Percentiles rank a stretch among this genome's conserved stretches.
Evolutionary conservation across 139 green algal species (phyloP).

Genomic region (Spirogloea muscicola): DNA sequence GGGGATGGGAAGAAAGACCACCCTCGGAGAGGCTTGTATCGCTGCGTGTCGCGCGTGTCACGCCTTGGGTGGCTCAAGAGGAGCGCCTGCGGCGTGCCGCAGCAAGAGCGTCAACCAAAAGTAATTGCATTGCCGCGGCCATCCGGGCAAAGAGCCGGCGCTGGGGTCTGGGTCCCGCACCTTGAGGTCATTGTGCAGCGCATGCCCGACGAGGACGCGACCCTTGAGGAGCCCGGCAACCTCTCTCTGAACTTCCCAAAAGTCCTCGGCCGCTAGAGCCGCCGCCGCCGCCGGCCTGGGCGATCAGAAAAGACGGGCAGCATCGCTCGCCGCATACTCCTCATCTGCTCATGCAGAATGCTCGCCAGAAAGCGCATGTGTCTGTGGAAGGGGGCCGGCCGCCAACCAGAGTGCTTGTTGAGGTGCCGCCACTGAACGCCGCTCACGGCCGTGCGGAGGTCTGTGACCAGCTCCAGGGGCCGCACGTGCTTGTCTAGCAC

Average conservation of each 20-base stretch:
- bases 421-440: too few relatives aligned
- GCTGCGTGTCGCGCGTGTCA: conserved; percentile 67
- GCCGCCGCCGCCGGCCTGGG: too few relatives aligned
- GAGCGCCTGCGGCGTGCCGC: conserved; percentile 69
- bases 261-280: conserved; percentile 41
- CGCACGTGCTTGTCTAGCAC: conserved; percentile 45
- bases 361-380: too few relatives aligned
- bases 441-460: conserved; percentile 45
- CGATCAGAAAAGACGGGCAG: too few relatives aligned
- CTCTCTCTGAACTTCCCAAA: conserved; percentile 40
- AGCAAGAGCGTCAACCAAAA: too few relatives aligned
- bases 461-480: conserved; percentile 43
- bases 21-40: background rate
- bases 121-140: too few relatives aligned
- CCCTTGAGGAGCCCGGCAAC: conserved; percentile 64
- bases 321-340: too few relatives aligned
- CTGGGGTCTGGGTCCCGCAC: too few relatives aligned
- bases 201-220: conserved; percentile 78
- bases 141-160: too few relatives aligned
- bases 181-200: conserved; percentile 79
- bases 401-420: too few relatives aligned
- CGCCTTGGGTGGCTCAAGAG: conserved; percentile 71
- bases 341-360: too few relatives aligned
- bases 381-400: too few relatives aligned
- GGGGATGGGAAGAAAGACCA: background rate